Evolutionary conservation across 768 basidiomycete genomes (phyloP).

Genomic region (Psilocybe sp.): DNA sequence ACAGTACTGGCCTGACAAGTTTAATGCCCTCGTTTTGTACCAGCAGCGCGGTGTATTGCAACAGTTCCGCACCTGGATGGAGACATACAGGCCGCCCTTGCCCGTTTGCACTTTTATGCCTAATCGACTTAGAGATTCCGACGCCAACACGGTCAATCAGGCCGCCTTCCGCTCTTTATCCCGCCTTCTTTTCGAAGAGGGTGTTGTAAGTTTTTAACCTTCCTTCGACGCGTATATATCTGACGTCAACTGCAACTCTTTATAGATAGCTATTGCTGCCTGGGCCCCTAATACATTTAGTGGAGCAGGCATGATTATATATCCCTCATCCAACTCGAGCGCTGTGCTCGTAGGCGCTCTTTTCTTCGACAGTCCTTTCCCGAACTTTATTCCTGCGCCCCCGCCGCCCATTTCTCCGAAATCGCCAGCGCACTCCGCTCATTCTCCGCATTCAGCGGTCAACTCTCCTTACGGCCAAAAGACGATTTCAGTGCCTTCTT

Average conservation of each 20-base stretch:
- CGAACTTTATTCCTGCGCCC: slow-evolving; percentile 37
- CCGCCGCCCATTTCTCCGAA: slow-evolving; percentile 27
- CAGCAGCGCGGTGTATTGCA: slow-evolving; percentile 35
- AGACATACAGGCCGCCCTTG: slow-evolving; percentile 38
- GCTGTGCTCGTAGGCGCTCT: slow-evolving; percentile 50
- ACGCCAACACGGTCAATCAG: slow-evolving; percentile 47
- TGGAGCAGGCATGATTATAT: slow-evolving; percentile 52
- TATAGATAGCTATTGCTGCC: slow-evolving; percentile 47
- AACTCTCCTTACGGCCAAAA: slow-evolving; percentile 27
- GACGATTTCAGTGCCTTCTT: slow-evolving; percentile 25
- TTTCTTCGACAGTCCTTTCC: slow-evolving; percentile 45
- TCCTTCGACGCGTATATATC: background rate
- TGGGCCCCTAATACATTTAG: slow-evolving; percentile 46
- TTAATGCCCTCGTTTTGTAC: slow-evolving; percentile 41
- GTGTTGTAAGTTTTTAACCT: slow-evolving; percentile 39
- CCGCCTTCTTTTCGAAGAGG: slow-evolving; percentile 45
- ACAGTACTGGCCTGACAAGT: slow-evolving; percentile 54
- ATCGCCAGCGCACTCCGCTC: slow-evolving; percentile 12
- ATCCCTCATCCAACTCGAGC: slow-evolving; percentile 49
- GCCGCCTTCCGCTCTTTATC: slow-evolving; percentile 54
- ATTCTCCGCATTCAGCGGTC: slow-evolving; percentile 25
- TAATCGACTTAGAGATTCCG: slow-evolving; percentile 50
- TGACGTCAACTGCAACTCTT: background rate
- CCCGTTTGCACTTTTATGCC: slow-evolving; percentile 65
- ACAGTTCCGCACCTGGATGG: slow-evolving; percentile 53